Percentiles rank a stretch among this genome's conserved stretches.
These are phyloP conservation scores for Perkinsela sp. DNA, from an alignment of 208 protist species.

Conservation along the genomic window DNA sequence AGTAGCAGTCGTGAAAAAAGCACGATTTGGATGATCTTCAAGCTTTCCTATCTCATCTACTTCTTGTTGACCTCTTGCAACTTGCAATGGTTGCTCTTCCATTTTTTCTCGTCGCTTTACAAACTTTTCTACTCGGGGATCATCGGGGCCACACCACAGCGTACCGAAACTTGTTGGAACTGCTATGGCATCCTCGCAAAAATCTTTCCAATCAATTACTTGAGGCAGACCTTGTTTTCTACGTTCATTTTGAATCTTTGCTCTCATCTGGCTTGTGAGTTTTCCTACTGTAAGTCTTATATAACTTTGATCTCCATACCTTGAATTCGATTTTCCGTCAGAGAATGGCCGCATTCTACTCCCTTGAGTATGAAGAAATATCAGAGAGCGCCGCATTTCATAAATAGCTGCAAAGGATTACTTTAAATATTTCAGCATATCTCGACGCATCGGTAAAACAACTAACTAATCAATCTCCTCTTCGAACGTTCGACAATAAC, in stretches of 20 bases:
- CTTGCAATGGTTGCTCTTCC: constrained; percentile 39
- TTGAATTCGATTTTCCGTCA: not conserved
- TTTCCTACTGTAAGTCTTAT: not conserved
- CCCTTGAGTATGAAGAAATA: not conserved
- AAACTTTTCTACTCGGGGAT: constrained; percentile 34
- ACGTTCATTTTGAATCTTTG: constrained; percentile 53
- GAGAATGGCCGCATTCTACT: not conserved
- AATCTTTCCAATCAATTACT: constrained; percentile 51
- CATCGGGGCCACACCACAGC: constrained; percentile 50
- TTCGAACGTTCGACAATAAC: too few relatives aligned
- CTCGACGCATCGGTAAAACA: too few relatives aligned
- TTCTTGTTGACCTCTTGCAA: constrained; percentile 23
- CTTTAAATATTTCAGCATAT: too few relatives aligned
- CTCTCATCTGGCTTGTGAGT: constrained; percentile 10
- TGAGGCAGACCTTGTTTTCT: constrained; percentile 45
- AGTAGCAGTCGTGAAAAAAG: constrained; percentile 45
- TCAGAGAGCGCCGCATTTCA: too few relatives aligned
- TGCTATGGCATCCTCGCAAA: constrained; percentile 49
- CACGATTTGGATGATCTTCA: constrained; percentile 41
- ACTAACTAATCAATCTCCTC: too few relatives aligned
- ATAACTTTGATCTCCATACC: not conserved
- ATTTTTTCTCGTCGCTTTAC: constrained; percentile 39
- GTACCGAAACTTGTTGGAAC: constrained; percentile 41
- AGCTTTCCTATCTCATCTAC: constrained; percentile 29
- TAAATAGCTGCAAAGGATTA: too few relatives aligned